Percentiles rank a stretch among this genome's conserved stretches.
Evolutionary conservation across 768 basidiomycete genomes (phyloP).

Genomic region (Leccinum longicurvipes): DNA sequence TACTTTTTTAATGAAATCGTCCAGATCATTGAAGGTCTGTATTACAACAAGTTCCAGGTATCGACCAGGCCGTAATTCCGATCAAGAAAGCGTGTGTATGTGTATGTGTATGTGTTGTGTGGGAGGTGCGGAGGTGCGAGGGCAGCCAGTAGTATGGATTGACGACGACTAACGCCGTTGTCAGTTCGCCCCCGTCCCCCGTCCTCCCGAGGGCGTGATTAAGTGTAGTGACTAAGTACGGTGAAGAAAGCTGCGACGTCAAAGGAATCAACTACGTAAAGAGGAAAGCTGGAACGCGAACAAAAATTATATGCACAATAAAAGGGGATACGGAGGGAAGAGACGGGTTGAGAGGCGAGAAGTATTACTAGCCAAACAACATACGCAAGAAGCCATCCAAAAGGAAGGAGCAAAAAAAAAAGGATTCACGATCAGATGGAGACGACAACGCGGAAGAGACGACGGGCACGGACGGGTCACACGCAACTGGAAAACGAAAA

Average conservation of each 20-base stretch:
- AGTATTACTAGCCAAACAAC: slow-evolving; percentile 17
- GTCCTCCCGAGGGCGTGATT: slow-evolving; percentile 11
- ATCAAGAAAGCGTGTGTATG: slow-evolving; percentile 22
- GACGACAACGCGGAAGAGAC: slow-evolving; percentile 9
- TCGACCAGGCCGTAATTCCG: slow-evolving; percentile 29
- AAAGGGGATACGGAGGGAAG: not conserved
- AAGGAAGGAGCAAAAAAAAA: not conserved
- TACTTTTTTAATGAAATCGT: slow-evolving; percentile 12
- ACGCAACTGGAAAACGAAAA: slow-evolving; percentile 7
- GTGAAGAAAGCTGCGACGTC: slow-evolving; percentile 9
- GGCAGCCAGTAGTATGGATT: not conserved
- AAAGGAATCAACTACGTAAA: slow-evolving; percentile 4
- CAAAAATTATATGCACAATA: slow-evolving; percentile 26
- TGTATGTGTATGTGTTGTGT: not conserved
- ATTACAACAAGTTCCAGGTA: slow-evolving; percentile 37
- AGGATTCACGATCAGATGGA: slow-evolving; percentile 5
- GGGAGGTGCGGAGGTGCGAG: not conserved
- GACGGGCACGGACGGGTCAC: slow-evolving; percentile 11
- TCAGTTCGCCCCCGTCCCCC: not conserved
- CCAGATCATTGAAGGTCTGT: slow-evolving; percentile 28
- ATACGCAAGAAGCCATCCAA: slow-evolving; percentile 21
- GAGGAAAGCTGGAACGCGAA: not conserved
- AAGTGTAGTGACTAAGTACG: slow-evolving; percentile 25
- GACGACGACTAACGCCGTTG: slow-evolving; percentile 13
- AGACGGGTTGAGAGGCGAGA: slow-evolving; percentile 1